These are phyloP conservation scores for Termitomyces sp. DNA, from an alignment of 768 basidiomycete genomes.

Conservation along the genomic window DNA sequence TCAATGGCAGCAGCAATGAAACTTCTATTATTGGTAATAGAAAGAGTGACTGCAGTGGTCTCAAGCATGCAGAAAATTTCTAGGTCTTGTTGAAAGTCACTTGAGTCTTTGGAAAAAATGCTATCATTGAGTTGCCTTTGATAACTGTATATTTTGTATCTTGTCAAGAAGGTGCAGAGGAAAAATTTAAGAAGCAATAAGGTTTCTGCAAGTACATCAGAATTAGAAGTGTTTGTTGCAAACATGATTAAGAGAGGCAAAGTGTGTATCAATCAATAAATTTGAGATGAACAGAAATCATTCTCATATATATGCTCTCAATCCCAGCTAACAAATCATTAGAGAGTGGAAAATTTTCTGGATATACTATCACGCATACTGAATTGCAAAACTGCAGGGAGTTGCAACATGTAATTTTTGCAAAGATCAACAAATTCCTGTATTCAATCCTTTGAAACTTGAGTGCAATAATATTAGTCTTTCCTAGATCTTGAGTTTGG, in stretches of 20 bases:
- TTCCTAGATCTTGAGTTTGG: too few species aligned
- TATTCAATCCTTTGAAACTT: too few species aligned
- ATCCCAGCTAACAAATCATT: too few species aligned
- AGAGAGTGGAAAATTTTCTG: too few species aligned
- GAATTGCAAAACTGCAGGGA: too few species aligned
- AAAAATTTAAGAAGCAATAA: not conserved
- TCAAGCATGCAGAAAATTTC: not conserved
- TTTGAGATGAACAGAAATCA: too few species aligned
- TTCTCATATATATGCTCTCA: too few species aligned
- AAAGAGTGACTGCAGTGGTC: not conserved
- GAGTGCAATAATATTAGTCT: too few species aligned
- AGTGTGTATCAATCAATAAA: too few species aligned
- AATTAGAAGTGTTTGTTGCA: not conserved
- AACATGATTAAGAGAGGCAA: not conserved
- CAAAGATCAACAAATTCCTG: too few species aligned
- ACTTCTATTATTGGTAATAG: not conserved
- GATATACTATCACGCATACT: too few species aligned
- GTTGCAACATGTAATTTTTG: too few species aligned
- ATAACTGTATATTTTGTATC: not conserved
- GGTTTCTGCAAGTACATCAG: not conserved
- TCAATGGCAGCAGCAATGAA: not conserved
- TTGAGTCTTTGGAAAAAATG: not conserved
- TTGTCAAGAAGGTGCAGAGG: not conserved
- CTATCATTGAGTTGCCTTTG: not conserved
- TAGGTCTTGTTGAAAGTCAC: not conserved